phyloP scores from a whole-genome alignment of 208 protist genomes.

The Trypanosoma melophagium region DNA sequence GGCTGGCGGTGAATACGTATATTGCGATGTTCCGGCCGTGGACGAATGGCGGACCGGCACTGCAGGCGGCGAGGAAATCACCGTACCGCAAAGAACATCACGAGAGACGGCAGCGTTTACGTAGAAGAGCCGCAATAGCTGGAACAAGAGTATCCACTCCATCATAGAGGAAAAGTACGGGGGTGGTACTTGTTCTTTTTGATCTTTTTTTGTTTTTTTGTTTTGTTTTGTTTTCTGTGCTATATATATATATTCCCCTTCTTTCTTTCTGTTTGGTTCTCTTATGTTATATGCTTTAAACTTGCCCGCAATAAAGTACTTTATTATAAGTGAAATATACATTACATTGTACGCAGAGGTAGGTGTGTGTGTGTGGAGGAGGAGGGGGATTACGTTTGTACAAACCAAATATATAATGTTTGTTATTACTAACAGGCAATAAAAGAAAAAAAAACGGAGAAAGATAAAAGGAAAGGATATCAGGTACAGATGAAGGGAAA shows the following conservation, averaged over 20 bases:
- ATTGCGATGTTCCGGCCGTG: conserved; percentile 63
- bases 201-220: conserved; percentile 10
- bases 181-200: conserved; percentile 4
- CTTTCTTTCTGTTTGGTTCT: no score
- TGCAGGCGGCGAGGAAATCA: conserved; percentile 44
- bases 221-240: no score
- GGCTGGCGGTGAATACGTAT: conserved; percentile 58
- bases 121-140: not conserved
- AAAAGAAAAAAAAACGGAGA: not conserved
- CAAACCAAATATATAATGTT: no score
- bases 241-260: no score
- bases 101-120: conserved; percentile 26
- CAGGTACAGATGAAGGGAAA: not conserved
- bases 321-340: no score
- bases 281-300: no score
- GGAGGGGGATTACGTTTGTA: no score
- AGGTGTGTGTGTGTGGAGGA: no score
- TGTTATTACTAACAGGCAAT: no score
- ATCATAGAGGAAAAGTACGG: not conserved
- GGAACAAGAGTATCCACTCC: no score
- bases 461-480: not conserved
- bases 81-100: conserved; percentile 41
- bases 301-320: no score
- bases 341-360: no score
- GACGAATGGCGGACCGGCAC: conserved; percentile 54